These are phyloP conservation scores for Brassica rapa DNA, from an alignment of 345 rosid species.

Conservation along the genomic window DNA sequence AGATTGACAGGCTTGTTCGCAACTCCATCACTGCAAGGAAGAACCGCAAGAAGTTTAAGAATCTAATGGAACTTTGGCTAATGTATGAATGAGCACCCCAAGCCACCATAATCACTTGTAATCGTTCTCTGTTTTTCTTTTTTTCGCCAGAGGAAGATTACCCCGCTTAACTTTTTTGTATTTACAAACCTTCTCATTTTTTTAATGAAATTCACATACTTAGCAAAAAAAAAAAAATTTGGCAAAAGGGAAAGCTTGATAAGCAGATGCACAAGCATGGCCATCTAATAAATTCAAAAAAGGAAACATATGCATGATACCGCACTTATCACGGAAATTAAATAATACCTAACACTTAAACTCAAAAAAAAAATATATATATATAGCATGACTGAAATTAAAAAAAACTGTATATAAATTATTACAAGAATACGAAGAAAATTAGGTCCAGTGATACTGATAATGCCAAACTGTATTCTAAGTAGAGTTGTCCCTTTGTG, in stretches of 20 bases:
- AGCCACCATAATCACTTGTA: no score
- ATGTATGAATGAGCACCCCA: neutral
- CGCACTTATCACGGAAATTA: constrained; percentile 29
- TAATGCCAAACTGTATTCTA: constrained; percentile 37
- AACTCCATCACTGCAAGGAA: no score
- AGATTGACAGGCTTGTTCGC: no score
- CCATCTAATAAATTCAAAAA: constrained; percentile 39
- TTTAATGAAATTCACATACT: neutral
- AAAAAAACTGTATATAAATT: constrained; percentile 22
- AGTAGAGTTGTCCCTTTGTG: constrained; percentile 32
- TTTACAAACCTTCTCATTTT: neutral
- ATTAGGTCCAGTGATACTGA: constrained; percentile 39
- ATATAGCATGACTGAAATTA: neutral
- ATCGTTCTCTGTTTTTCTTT: neutral
- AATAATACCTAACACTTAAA: constrained; percentile 28
- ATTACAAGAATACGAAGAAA: constrained; percentile 22
- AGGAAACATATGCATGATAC: constrained; percentile 41
- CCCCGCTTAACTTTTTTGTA: neutral
- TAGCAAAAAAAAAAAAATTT: neutral
- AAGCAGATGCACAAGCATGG: constrained; percentile 41
- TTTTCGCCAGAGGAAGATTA: neutral
- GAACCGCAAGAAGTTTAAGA: no score
- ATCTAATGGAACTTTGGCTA: neutral
- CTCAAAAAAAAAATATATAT: neutral
- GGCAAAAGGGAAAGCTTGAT: neutral